Evolutionary conservation across 768 basidiomycete genomes (phyloP), one percentile per base, ranked within the genome.

Genomic region (Lactifluus subvellereus): DNA sequence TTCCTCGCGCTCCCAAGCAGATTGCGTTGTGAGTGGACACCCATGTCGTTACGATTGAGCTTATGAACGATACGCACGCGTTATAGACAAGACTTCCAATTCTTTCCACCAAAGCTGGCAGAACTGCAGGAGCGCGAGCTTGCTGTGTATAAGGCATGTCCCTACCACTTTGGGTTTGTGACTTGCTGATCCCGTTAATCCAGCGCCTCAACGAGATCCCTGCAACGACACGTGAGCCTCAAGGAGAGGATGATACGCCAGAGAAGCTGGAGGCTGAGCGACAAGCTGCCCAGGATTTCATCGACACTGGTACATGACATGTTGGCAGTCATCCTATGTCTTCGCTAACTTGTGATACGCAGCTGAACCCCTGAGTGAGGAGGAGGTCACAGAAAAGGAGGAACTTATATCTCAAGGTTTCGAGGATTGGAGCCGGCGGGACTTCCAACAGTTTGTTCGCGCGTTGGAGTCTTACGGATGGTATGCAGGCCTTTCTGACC

Each of bases 311-410:
- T 93, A 57, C 47, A 76, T 16, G 59, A 60, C 32, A 16, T 51
- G 1, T 40, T n/a, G 4, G 16, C 2, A 2, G 20, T 27, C 11
- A 40, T 18, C 10, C 10, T 33, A 16, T 42, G 16, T 30, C 27
- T 35, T 30, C 32, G 45, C 58, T 54, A 47, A 48, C 52, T 42
- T 40, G 5, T 40, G 60, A 7, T 62, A 13, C 58, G 0, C 65
- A 91, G 96, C 96, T 42, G 94, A 93, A 67, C 88, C 91, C 1
- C 78, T 98, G 43, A 94, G 87, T 0, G 95, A 98, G 68, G 91
- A 92, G 52, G 95, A 99, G 70, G 75, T 83, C 66, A 81, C 82
- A 5, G 79, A 84, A 71, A 98, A 96, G 76, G 93, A 96, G 35
- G 82, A 80, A 50, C 84, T 89, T 35, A 82, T 85, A 7, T 79